Evolutionary conservation across 805 yeast species (phyloP).

Genomic region (Starmerella powellii): DNA sequence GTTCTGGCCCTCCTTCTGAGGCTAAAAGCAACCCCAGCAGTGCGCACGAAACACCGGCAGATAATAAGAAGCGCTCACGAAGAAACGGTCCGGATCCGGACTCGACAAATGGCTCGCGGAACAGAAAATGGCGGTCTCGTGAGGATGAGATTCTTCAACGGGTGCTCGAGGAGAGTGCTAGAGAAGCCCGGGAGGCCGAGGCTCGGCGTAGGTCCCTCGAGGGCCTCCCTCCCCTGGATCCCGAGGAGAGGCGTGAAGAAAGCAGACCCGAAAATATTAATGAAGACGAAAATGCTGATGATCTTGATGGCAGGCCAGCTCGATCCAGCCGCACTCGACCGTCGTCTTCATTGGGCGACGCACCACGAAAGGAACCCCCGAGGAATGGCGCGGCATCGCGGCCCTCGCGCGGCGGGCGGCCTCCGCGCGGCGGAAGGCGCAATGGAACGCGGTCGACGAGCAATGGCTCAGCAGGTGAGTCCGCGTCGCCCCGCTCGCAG

Average conservation of each 20-base stretch:
- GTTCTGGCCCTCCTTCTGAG: no score
- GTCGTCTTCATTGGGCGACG: background rate
- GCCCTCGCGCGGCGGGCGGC: background rate
- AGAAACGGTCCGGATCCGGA: slow-evolving; percentile 2
- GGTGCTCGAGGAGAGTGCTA: slow-evolving; percentile 32
- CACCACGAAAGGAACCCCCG: background rate
- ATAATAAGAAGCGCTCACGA: no score
- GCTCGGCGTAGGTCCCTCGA: slow-evolving; percentile 12
- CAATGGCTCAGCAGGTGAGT: background rate
- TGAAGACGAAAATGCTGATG: background rate
- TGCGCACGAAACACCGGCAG: no score
- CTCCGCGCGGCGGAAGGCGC: slow-evolving; percentile 1
- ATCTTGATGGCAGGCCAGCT: background rate
- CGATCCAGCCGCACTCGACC: slow-evolving; percentile 1
- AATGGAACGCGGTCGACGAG: no score
- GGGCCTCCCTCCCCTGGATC: slow-evolving; percentile 23
- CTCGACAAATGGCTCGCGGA: slow-evolving; percentile 1
- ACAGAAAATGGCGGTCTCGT: slow-evolving; percentile 26
- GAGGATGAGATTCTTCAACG: slow-evolving; percentile 33
- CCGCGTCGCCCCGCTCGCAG: background rate
- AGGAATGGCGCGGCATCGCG: background rate
- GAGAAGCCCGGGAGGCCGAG: slow-evolving; percentile 26
- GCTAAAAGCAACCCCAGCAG: no score
- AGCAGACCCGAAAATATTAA: background rate
- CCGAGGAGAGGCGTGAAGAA: slow-evolving; percentile 26